Conservation (phyloP, 139 green algal genomes). For the Tetradesmus obliquus region DNA sequence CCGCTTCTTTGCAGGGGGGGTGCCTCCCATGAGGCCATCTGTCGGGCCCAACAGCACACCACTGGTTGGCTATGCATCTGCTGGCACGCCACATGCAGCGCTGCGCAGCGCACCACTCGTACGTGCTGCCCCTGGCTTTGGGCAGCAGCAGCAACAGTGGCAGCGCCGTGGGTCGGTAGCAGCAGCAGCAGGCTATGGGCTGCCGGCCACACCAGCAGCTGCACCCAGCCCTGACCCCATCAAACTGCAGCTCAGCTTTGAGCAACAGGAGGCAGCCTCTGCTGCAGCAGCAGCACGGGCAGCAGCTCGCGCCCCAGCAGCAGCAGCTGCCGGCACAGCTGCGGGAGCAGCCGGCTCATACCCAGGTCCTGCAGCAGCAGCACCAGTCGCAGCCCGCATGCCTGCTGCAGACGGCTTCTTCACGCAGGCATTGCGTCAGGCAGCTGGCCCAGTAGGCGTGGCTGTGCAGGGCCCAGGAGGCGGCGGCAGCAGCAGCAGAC, state of each 20-base stretch:
- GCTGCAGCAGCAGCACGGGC: constrained; percentile 4
- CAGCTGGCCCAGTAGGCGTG: background rate
- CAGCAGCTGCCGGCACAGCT: background rate
- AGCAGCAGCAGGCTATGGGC: background rate
- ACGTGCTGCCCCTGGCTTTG: background rate
- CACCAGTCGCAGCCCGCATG: background rate
- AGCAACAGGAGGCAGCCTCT: constrained; percentile 2
- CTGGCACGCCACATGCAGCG: background rate
- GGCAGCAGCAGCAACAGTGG: background rate
- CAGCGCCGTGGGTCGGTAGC: background rate
- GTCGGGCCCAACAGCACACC: background rate
- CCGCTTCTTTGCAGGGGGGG: background rate
- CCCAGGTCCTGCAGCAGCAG: background rate
- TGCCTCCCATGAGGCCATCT: background rate
- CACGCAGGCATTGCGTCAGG: background rate
- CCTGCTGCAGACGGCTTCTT: background rate
- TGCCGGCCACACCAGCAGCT: background rate
- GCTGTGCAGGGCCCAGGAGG: background rate
- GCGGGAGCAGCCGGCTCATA: background rate
- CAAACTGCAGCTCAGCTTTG: background rate
- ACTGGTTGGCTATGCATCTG: background rate
- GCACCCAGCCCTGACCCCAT: background rate
- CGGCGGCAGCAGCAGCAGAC: background rate
- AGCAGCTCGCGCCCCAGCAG: background rate
- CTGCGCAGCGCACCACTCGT: background rate